Conservation (phyloP, 176 grass and related monocot genomes). For the Rhynchospora pubera region DNA sequence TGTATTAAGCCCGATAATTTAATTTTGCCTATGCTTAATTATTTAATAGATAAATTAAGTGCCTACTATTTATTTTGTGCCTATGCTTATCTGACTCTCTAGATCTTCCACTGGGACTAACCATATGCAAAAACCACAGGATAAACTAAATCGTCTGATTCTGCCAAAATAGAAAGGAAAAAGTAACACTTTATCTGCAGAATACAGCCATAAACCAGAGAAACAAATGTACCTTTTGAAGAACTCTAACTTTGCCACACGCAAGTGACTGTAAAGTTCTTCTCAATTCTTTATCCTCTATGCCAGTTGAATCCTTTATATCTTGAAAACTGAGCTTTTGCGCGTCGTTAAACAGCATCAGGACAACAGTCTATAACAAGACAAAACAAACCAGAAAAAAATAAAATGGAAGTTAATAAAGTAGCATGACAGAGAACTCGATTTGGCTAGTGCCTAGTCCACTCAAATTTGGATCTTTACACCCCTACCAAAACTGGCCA, state of each 20-base stretch:
- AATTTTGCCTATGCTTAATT: no score
- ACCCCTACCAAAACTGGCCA: neutral
- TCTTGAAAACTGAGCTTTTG: conserved; percentile 89
- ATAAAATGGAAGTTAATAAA: neutral
- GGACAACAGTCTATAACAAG: conserved; percentile 68
- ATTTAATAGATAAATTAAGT: no score
- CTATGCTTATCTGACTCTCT: no score
- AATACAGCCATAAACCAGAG: conserved; percentile 18
- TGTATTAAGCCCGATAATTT: no score
- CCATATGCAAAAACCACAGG: neutral
- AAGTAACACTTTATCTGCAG: neutral
- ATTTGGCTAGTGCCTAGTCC: neutral
- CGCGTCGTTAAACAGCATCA: conserved; percentile 95
- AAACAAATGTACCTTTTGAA: conserved; percentile 72
- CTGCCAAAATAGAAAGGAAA: neutral
- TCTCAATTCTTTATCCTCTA: conserved; percentile 99
- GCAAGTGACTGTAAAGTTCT: conserved; percentile 96
- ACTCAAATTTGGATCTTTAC: neutral
- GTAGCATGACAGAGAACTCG: neutral
- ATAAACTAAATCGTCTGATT: neutral
- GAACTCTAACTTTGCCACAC: conserved; percentile 93
- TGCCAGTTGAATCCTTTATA: conserved; percentile 86
- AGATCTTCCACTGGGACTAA: neutral
- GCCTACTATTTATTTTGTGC: no score
- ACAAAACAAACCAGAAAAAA: neutral